Base-by-base conservation (phyloP, 768 basidiomycete genomes). In the Cubamyces sp. region DNA sequence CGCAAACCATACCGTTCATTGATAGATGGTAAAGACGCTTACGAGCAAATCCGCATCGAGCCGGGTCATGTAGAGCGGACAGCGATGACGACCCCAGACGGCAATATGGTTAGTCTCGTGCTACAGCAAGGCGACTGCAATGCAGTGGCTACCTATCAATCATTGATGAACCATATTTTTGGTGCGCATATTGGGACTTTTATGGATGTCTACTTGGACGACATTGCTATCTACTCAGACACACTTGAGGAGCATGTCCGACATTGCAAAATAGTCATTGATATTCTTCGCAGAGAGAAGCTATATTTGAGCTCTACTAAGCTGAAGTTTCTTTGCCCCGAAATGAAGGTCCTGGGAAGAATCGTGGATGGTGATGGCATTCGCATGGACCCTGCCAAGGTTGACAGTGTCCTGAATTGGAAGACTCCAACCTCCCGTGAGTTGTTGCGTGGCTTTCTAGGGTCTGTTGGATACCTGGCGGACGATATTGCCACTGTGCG, bases 81-180 rank as follows among this genome's bases (percentile, higher is more conserved):
- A 0, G 45, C 66, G 0, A 69, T 74, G 21, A 65, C 68, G 1
- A 74, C 71, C 1, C 64, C 69, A 2, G 65, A 68, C 34, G 74
- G 74, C 3, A 74, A 68, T 4, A 73, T 73, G 69, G 66, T 67
- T 11, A 70, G 68, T 21, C 46, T 60, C 4, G 71, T 74, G 3
- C 57, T 74, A 52, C 74, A 74, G 61, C 70, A 70, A 46, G 74
- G 73, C 0, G 72, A 74, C 40, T 64, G 66, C 34, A 76, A 76
- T 48, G 72, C 66, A 0, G 67, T 72, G 1, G 71, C 75, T 42
- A 81, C 79, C 0, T 80, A 77, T 66, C 80, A 81, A 61, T 64
- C 77, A 0, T 48, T 81, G 0, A 81, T 81, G 77, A 80, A 80
- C 57, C 69, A 79, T 52, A 69, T 81, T 1, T 76, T 77, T 48